Evolutionary conservation across 441 rosid genomes (phyloP), one percentile per base, ranked within the genome.

Genomic region (Flueggea neowawraea): DNA sequence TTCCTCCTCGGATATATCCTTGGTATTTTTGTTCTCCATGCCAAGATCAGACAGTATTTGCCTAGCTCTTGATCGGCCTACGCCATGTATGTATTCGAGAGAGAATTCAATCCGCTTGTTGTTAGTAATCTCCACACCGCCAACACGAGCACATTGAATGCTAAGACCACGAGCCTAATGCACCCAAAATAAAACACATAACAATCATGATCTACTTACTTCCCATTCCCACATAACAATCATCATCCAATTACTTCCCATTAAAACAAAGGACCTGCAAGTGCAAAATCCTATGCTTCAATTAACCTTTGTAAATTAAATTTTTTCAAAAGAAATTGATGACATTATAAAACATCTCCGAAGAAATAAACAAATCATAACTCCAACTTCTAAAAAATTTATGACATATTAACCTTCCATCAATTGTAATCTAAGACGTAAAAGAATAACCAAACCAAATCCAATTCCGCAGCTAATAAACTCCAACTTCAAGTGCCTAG

Each of bases 61-160:
- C 36, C 91, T 87, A 70, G 92, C 82, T 22, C 75, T 78, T 1
- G 84, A 60, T 45, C 97, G 82, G 31, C 97, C 97, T 53, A 91
- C 62, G 15, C 97, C 97, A 45, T 91, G 96, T 68, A 91, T 76
- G 76, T 91, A 91, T 75, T 82, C 96, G 64, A 91, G 96, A 60
- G 97, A 91, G 73, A 60, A 89, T 48, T 91, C 96, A 6, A 89
- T 68, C 16, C 97, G 80, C 85, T 87, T 91, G 58, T 68, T 84
- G 60, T 78, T 78, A 0, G 97, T 96, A 54, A 88, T 81, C 75
- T 91, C 96, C 59, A 91, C 94, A 39, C 96, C 94, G 31, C 96
- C 94, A 58, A 88, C 94, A 87, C 97, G 96, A 45, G 81, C 94
- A 51, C 90, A 80, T 66, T 61, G 61, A 31, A 91, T 84, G 79